Evolutionary conservation across 805 yeast species (phyloP).

Genomic region (Starmerella vitae): DNA sequence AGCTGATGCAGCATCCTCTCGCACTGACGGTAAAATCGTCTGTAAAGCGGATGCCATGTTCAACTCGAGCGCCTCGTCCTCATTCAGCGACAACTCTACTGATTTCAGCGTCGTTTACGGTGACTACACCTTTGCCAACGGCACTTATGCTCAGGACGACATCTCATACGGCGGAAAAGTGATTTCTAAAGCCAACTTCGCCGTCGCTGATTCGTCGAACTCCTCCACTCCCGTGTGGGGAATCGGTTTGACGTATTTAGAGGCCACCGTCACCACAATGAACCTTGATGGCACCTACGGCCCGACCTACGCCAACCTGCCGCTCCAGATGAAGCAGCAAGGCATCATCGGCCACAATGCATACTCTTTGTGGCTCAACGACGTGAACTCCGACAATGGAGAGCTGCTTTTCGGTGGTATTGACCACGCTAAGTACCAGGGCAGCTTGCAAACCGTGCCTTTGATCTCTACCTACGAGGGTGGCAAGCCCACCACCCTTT

Average conservation of each 20-base stretch:
- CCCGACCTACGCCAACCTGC: conserved; percentile 25
- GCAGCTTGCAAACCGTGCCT: conserved; percentile 29
- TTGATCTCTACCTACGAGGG: conserved; percentile 19
- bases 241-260: conserved; percentile 26
- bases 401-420: conserved; percentile 34
- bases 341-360: conserved; percentile 33
- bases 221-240: conserved; percentile 45
- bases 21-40: conserved; percentile 7
- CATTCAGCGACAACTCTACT: conserved; percentile 14
- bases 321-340: conserved; percentile 27
- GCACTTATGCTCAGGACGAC: conserved; percentile 48
- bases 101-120: conserved; percentile 26
- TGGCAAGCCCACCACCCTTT: conserved; percentile 12
- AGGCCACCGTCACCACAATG: conserved; percentile 26
- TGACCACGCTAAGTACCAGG: conserved; percentile 32
- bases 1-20: not conserved
- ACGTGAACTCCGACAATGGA: conserved; percentile 26
- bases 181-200: conserved; percentile 47
- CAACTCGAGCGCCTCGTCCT: conserved; percentile 19
- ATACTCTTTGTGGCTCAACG: conserved; percentile 37
- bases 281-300: conserved; percentile 11
- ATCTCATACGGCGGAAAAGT: conserved; percentile 41
- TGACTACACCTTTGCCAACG: conserved; percentile 40
- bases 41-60: conserved; percentile 22
- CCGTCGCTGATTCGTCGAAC: conserved; percentile 55